Percentiles rank a stretch among this genome's conserved stretches.
Evolutionary conservation across 2,329 filamentous ascomycete genomes (phyloP).

Genomic region (Sclerotinia subarctica): DNA sequence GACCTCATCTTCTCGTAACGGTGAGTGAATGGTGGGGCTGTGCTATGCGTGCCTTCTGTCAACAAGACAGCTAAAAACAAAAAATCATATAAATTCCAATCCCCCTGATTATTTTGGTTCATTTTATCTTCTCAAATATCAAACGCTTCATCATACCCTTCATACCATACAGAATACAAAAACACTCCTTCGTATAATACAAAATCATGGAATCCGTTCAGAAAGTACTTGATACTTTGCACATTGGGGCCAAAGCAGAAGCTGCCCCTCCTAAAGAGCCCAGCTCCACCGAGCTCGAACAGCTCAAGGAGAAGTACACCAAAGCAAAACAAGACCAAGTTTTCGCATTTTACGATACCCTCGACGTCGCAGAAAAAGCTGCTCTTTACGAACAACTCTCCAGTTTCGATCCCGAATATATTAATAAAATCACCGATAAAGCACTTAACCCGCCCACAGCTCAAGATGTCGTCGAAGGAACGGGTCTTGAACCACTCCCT

Average conservation of each 20-base stretch:
- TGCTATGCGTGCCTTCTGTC: constrained; percentile 23
- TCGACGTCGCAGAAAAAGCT: constrained; percentile 70
- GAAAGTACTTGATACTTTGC: constrained; percentile 48
- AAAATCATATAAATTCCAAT: constrained; percentile 17
- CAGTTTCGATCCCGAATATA: constrained; percentile 76
- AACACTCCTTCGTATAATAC: background rate
- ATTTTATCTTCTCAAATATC: background rate
- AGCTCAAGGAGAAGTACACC: constrained; percentile 68
- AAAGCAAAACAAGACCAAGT: constrained; percentile 77
- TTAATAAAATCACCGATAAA: constrained; percentile 81
- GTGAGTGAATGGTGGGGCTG: constrained; percentile 31
- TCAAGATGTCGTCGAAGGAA: constrained; percentile 39
- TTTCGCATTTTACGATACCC: constrained; percentile 81
- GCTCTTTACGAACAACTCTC: constrained; percentile 77
- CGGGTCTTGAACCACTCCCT: constrained; percentile 77
- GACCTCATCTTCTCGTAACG: constrained; percentile 12
- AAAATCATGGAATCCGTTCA: constrained; percentile 41
- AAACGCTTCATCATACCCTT: background rate
- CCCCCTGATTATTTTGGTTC: background rate
- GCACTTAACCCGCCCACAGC: constrained; percentile 73
- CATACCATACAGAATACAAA: background rate
- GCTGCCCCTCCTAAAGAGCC: constrained; percentile 38
- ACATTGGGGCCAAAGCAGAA: constrained; percentile 37
- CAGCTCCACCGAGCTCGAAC: constrained; percentile 43
- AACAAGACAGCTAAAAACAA: constrained; percentile 4